Percentiles rank a stretch among this genome's conserved stretches.
phyloP scores from a whole-genome alignment of 2,329 filamentous ascomycete genomes.

The Pseudonectria buxi region DNA sequence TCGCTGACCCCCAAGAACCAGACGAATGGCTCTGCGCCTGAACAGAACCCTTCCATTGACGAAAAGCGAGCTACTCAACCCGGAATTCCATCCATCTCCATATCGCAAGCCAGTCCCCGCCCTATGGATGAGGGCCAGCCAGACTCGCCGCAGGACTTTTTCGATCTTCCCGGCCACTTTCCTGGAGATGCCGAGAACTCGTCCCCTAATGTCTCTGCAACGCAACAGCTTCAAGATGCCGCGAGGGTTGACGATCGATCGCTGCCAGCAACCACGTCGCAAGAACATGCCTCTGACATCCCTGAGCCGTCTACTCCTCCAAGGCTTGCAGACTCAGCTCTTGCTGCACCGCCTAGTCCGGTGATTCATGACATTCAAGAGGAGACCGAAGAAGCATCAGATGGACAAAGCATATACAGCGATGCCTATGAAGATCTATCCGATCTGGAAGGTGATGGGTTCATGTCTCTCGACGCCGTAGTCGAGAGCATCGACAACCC shows the following conservation, averaged over 20 bases:
- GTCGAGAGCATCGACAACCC: slow-evolving; percentile 48
- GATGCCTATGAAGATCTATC: slow-evolving; percentile 70
- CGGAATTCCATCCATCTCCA: slow-evolving; percentile 36
- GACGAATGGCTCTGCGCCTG: not conserved
- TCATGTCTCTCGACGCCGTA: slow-evolving; percentile 66
- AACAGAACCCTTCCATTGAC: not conserved
- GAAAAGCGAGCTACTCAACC: slow-evolving; percentile 5
- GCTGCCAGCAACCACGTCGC: not conserved
- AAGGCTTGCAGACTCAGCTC: slow-evolving; percentile 13
- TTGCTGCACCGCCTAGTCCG: slow-evolving; percentile 9
- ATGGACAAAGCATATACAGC: slow-evolving; percentile 59
- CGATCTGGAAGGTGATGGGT: slow-evolving; percentile 59
- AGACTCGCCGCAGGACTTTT: slow-evolving; percentile 28
- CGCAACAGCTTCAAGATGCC: not conserved
- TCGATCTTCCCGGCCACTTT: slow-evolving; percentile 55
- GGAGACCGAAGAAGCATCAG: slow-evolving; percentile 36
- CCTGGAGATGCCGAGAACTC: slow-evolving; percentile 33
- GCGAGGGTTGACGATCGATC: too few species aligned
- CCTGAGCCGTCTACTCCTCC: slow-evolving; percentile 7
- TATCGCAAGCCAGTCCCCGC: slow-evolving; percentile 38
- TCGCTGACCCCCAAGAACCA: too few species aligned
- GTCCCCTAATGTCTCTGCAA: slow-evolving; percentile 2
- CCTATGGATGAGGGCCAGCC: slow-evolving; percentile 11
- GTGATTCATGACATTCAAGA: slow-evolving; percentile 30
- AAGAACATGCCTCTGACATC: too few species aligned